These are phyloP conservation scores for Debaryomycetaceae sp. DNA, from an alignment of 1,139 yeast genomes.

Conservation along the genomic window DNA sequence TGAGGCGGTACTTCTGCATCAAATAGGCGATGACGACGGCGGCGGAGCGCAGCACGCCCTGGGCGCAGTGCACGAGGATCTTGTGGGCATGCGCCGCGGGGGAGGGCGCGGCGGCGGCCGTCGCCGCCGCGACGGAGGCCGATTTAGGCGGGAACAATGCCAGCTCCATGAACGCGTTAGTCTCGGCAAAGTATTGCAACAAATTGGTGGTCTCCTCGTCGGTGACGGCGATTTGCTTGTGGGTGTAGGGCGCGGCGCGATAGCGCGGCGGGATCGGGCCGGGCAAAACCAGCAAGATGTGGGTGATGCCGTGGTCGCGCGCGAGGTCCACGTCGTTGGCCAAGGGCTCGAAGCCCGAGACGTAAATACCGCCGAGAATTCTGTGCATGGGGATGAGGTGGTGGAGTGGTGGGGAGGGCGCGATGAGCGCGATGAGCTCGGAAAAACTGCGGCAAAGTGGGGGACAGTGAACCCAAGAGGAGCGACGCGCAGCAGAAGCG, in stretches of 20 bases:
- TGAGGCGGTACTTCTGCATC: slow-evolving; percentile 66
- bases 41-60: slow-evolving; percentile 83
- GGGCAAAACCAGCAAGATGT: slow-evolving; percentile 63
- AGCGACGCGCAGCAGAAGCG: too few species aligned
- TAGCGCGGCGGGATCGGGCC: slow-evolving; percentile 57
- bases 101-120: slow-evolving; percentile 21
- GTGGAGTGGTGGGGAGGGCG: too few species aligned
- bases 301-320: slow-evolving; percentile 50
- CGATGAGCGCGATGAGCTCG: too few species aligned
- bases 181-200: slow-evolving; percentile 52
- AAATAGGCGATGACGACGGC: slow-evolving; percentile 71
- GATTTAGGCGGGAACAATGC: slow-evolving; percentile 48
- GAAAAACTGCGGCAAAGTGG: too few species aligned
- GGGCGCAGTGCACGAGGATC: slow-evolving; percentile 70
- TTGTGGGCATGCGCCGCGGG: slow-evolving; percentile 30
- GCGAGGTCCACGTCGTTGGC: slow-evolving; percentile 38
- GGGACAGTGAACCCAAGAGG: too few species aligned
- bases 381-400: slow-evolving; percentile 30
- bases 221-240: slow-evolving; percentile 63
- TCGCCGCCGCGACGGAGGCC: slow-evolving; percentile 16
- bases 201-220: slow-evolving; percentile 65
- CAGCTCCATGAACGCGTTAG: slow-evolving; percentile 62
- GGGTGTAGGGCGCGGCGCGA: slow-evolving; percentile 43
- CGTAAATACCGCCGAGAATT: slow-evolving; percentile 60
- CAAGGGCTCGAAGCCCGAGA: slow-evolving; percentile 58